A percentile compares a stretch with the other conserved stretches of the same genome.
Conservation (phyloP, 106 monocot species). For the Dendrobium nobile region DNA sequence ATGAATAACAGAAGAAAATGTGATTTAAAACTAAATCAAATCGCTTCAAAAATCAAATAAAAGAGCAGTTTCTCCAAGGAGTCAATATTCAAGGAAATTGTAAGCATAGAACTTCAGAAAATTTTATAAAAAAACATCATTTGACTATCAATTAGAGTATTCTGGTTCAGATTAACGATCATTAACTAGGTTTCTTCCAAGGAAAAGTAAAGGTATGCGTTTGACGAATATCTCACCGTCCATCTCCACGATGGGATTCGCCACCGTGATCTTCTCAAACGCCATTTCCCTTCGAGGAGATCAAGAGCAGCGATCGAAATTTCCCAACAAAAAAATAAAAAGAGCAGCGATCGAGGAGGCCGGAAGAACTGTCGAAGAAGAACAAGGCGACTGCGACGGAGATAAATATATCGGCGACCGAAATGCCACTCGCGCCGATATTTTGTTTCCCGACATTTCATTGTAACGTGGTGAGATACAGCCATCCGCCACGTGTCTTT, state of each 20-base stretch:
- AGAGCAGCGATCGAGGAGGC: background rate
- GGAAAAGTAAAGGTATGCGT: background rate
- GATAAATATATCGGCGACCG: background rate
- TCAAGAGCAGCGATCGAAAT: background rate
- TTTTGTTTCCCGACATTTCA: no score
- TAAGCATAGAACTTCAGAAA: background rate
- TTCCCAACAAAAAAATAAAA: no score
- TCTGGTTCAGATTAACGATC: background rate
- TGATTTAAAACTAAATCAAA: background rate
- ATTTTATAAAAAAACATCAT: background rate
- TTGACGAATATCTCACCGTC: conserved; percentile 22
- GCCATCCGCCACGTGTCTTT: background rate
- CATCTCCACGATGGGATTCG: conserved; percentile 45
- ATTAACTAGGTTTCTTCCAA: background rate
- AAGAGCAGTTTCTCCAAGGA: no score
- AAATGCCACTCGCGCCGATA: background rate
- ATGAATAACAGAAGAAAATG: background rate
- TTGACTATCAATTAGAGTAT: background rate
- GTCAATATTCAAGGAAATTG: background rate
- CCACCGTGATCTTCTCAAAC: conserved; percentile 37
- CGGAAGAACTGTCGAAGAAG: background rate
- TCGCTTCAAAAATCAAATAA: background rate
- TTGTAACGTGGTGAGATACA: no score
- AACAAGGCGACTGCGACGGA: background rate
- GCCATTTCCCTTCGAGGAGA: conserved; percentile 10